Conservation (phyloP, 345 rosid species). For the Litchi chinensis region DNA sequence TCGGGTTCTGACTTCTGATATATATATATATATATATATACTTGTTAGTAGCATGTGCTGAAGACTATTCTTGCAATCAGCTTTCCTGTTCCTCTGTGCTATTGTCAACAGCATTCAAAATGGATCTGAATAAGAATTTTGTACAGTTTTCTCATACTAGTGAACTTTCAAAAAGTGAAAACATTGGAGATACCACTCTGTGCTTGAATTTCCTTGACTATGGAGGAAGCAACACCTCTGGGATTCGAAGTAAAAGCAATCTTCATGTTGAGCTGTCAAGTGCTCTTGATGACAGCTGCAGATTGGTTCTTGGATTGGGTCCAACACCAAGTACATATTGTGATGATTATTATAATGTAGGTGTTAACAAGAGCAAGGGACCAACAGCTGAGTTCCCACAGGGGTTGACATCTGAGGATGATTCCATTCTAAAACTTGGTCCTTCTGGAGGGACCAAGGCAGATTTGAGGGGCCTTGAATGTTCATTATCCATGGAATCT, state of each 20-base stretch:
- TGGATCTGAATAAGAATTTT: conserved; percentile 67
- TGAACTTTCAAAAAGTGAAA: conserved; percentile 50
- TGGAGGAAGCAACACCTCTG: conserved; percentile 48
- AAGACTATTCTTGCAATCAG: conserved; percentile 22
- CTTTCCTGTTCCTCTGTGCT: conserved; percentile 7
- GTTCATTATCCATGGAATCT: conserved; percentile 49
- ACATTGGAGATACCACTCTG: conserved; percentile 65
- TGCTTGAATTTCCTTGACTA: conserved; percentile 60
- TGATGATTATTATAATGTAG: conserved; percentile 39
- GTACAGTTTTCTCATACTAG: conserved; percentile 38
- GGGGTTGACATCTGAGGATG: conserved; percentile 46
- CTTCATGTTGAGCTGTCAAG: conserved; percentile 44
- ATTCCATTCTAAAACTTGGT: conserved; percentile 77
- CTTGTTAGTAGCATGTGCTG: conserved; percentile 26
- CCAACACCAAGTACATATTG: conserved; percentile 66
- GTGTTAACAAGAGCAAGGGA: conserved; percentile 44
- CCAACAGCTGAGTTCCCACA: conserved; percentile 34
- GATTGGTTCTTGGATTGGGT: conserved; percentile 89
- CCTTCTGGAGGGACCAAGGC: conserved; percentile 60
- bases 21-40: too few species aligned
- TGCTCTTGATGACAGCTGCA: conserved; percentile 73
- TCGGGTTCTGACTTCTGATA: conserved; percentile 41
- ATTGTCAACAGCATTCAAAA: conserved; percentile 29
- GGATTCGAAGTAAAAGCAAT: conserved; percentile 38
- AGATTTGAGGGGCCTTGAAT: conserved; percentile 42